Evolutionary conservation across 441 rosid species (phyloP).

Genomic region (Populus trichocarpa): DNA sequence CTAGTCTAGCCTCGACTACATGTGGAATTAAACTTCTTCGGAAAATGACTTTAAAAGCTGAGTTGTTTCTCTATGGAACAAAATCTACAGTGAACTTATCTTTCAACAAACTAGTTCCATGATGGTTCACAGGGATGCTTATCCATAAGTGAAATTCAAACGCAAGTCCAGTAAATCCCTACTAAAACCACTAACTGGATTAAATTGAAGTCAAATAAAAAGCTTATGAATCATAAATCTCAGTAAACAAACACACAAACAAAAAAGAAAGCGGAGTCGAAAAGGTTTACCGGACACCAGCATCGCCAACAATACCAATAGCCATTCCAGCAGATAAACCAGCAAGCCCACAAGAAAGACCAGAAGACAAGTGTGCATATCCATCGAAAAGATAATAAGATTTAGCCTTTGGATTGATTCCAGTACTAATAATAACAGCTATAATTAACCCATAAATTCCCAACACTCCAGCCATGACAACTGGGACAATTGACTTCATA

Average conservation of each 20-base stretch:
- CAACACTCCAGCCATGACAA: constrained; percentile 87
- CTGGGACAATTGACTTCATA: constrained; percentile 79
- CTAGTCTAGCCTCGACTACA: neutral
- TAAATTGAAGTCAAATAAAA: neutral
- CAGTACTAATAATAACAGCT: constrained; percentile 78
- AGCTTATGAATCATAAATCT: neutral
- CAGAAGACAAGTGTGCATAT: constrained; percentile 49
- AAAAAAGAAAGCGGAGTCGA: neutral
- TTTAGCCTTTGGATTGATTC: constrained; percentile 65
- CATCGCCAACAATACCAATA: constrained; percentile 73
- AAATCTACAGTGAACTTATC: neutral
- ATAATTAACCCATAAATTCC: constrained; percentile 83
- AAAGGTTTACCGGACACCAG: constrained; percentile 68
- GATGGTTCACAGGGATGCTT: neutral
- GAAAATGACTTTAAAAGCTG: neutral
- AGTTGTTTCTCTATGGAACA: neutral
- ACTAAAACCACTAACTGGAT: neutral
- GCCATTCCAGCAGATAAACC: constrained; percentile 88
- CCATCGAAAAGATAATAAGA: constrained; percentile 23
- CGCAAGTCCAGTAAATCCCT: neutral
- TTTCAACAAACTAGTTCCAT: neutral
- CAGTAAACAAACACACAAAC: constrained; percentile 1
- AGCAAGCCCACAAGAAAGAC: constrained; percentile 55
- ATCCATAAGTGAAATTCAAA: neutral
- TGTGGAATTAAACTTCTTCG: neutral